A percentile compares a stretch with the other conserved stretches of the same genome.
Conservation (phyloP, 2,329 filamentous ascomycete species). For the Cladophialophora chaetospira region DNA sequence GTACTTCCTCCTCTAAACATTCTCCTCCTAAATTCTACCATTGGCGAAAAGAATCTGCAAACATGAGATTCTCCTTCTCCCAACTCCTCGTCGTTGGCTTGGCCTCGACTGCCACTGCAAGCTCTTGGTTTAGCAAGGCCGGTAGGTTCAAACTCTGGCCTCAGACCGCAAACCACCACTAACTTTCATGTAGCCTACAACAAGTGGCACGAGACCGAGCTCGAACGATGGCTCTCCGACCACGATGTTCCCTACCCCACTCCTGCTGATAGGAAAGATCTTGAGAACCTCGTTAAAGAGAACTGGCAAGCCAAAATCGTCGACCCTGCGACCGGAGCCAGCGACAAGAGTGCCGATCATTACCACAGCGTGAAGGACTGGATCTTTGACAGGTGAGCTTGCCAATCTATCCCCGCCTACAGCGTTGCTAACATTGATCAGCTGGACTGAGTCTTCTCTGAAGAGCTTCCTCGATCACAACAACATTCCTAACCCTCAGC, state of each 20-base stretch:
- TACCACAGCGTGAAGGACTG: slow-evolving; percentile 78
- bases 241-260: slow-evolving; percentile 89
- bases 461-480: slow-evolving; percentile 92
- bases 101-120: slow-evolving; percentile 69
- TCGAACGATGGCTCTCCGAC: slow-evolving; percentile 95
- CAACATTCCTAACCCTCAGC: slow-evolving; percentile 84
- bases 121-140: slow-evolving; percentile 81
- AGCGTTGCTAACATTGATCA: slow-evolving; percentile 48
- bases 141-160: slow-evolving; percentile 58
- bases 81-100: slow-evolving; percentile 71
- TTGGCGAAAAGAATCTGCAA: slow-evolving; percentile 33
- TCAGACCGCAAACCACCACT: slow-evolving; percentile 7
- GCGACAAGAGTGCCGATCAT: slow-evolving; percentile 72
- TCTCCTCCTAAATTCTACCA: not conserved
- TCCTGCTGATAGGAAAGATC: slow-evolving; percentile 86
- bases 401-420: slow-evolving; percentile 1
- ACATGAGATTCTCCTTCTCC: slow-evolving; percentile 74
- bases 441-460: slow-evolving; percentile 89
- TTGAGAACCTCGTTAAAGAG: slow-evolving; percentile 84
- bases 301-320: slow-evolving; percentile 83
- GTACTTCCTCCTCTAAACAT: slow-evolving; percentile 3
- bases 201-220: slow-evolving; percentile 97
- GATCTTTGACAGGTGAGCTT: slow-evolving; percentile 77
- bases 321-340: slow-evolving; percentile 73
- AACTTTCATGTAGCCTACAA: slow-evolving; percentile 72